Conservation (phyloP, 2,329 filamentous ascomycete species). For the Pseudocercospora fijiensis region DNA sequence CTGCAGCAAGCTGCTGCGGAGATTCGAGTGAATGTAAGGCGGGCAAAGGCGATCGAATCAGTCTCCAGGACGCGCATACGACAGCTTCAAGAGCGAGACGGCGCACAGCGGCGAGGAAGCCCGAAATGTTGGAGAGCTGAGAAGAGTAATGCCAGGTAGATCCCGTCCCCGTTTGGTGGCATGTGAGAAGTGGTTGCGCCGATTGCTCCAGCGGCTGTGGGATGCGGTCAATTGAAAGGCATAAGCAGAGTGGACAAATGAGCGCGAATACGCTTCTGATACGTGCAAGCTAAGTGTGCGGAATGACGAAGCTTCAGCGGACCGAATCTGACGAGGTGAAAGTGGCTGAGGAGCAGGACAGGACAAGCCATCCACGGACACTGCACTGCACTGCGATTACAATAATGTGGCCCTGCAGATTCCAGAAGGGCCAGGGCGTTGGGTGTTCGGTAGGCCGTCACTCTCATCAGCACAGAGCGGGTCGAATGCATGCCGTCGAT, state of each 20-base stretch:
- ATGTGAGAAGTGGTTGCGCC: constrained; percentile 14
- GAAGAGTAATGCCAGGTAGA: constrained; percentile 22
- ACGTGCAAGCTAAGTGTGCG: constrained; percentile 8
- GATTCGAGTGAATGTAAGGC: constrained; percentile 27
- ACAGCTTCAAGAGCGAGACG: constrained; percentile 10
- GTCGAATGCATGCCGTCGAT: constrained; percentile 25
- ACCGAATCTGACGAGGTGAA: constrained; percentile 4
- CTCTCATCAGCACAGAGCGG: constrained; percentile 20
- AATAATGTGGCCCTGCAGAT: constrained; percentile 19
- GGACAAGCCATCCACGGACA: constrained; percentile 19
- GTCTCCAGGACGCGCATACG: constrained; percentile 15
- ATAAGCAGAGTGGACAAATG: constrained; percentile 21
- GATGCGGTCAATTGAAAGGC: constrained; percentile 13
- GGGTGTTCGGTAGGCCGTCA: constrained; percentile 11
- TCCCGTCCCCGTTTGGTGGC: constrained; percentile 16
- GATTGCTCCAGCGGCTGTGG: constrained; percentile 15
- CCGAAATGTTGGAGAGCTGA: constrained; percentile 20
- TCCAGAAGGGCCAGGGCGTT: constrained; percentile 12
- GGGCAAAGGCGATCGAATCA: constrained; percentile 25
- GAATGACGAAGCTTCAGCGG: constrained; percentile 14
- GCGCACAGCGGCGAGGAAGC: constrained; percentile 18
- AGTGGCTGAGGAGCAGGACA: constrained; percentile 19
- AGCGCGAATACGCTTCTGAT: constrained; percentile 10
- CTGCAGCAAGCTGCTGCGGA: constrained; percentile 26
- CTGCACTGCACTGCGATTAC: constrained; percentile 13